phyloP scores from a whole-genome alignment of 2,329 filamentous ascomycete genomes.

The Alternaria arbusti region DNA sequence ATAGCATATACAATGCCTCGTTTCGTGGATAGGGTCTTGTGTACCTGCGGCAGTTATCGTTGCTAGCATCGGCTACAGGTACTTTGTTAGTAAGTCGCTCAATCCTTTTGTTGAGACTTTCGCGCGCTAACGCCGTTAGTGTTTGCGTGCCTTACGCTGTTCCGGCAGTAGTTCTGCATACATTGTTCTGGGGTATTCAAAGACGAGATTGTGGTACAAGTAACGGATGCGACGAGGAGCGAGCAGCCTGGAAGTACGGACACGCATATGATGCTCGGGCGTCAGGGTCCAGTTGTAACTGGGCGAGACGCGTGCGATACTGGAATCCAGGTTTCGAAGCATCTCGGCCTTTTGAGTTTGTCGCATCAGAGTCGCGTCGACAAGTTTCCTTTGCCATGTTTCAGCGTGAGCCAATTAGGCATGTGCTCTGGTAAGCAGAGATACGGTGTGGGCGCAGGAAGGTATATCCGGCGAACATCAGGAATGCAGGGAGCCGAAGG shows the following conservation, averaged over 20 bases:
- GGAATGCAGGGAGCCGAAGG: conserved; percentile 8
- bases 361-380: conserved; percentile 4
- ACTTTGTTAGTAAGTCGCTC: conserved; percentile 27
- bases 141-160: conserved; percentile 44
- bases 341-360: neutral
- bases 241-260: conserved; percentile 13
- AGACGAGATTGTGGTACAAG: conserved; percentile 27
- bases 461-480: conserved; percentile 6
- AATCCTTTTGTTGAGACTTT: conserved; percentile 5
- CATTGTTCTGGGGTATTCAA: conserved; percentile 65
- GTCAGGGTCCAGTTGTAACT: neutral
- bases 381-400: conserved; percentile 4
- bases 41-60: conserved; percentile 26
- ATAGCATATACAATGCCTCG: conserved; percentile 23
- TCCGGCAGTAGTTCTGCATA: conserved; percentile 54
- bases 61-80: conserved; percentile 31
- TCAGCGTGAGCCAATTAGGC: conserved; percentile 9
- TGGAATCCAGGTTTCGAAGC: neutral
- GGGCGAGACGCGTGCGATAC: conserved; percentile 1
- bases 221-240: conserved; percentile 26
- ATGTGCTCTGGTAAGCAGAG: conserved; percentile 7
- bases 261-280: conserved; percentile 21
- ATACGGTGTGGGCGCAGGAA: conserved; percentile 13
- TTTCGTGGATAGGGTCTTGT: conserved; percentile 24
- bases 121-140: conserved; percentile 20